These are phyloP conservation scores for Limtongozyma cylindracea DNA, from an alignment of 805 yeast species.

Conservation along the genomic window DNA sequence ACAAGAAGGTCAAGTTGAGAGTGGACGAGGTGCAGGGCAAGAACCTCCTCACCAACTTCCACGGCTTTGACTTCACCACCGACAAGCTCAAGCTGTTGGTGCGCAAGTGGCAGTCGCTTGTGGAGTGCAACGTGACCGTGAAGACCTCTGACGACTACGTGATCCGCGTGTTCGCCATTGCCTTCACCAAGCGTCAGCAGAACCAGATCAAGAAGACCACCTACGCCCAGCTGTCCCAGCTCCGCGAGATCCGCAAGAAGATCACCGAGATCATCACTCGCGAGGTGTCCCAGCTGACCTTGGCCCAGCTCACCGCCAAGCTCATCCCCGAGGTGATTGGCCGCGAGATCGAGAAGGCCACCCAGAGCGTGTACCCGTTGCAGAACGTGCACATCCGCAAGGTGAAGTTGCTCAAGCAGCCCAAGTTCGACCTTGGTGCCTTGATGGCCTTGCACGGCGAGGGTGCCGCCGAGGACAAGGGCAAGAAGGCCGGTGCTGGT, in stretches of 20 bases:
- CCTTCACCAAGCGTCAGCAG: slow-evolving; percentile 93
- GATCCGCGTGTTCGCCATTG: slow-evolving; percentile 89
- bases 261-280: slow-evolving; percentile 90
- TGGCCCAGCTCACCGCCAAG: slow-evolving; percentile 91
- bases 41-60: slow-evolving; percentile 97
- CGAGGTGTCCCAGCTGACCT: slow-evolving; percentile 85
- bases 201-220: slow-evolving; percentile 96
- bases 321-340: slow-evolving; percentile 97
- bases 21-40: slow-evolving; percentile 98
- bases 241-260: slow-evolving; percentile 93
- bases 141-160: slow-evolving; percentile 96
- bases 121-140: slow-evolving; percentile 94
- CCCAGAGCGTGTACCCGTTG: slow-evolving; percentile 87
- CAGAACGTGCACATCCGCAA: slow-evolving; percentile 98
- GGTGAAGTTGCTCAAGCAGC: slow-evolving; percentile 95
- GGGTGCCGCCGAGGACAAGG: slow-evolving; percentile 70
- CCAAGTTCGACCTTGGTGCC: slow-evolving; percentile 95
- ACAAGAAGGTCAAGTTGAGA: slow-evolving; percentile 93
- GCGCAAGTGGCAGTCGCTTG: slow-evolving; percentile 97
- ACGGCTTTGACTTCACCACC: slow-evolving; percentile 94
- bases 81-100: slow-evolving; percentile 95
- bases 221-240: slow-evolving; percentile 93
- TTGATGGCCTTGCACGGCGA: slow-evolving; percentile 96
- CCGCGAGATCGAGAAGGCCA: slow-evolving; percentile 93
- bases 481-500: slow-evolving; percentile 93